Conservation (phyloP, 192 early-diverging fungal genomes). For the Coemansia javaensis region DNA sequence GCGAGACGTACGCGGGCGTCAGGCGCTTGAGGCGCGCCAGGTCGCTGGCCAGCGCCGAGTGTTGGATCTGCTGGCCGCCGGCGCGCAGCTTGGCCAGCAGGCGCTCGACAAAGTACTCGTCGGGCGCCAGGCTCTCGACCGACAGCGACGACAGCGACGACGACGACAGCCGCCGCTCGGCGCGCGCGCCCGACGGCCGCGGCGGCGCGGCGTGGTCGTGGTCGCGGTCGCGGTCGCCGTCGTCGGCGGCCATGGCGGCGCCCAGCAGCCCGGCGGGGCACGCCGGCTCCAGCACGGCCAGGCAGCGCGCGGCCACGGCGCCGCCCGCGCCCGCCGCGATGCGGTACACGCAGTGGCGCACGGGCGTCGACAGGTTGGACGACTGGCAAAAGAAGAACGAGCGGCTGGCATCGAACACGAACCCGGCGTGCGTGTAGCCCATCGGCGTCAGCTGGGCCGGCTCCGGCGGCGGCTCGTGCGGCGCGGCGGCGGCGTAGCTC, state of each 20-base stretch:
- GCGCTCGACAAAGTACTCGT: slow-evolving; percentile 13
- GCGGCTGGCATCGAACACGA: slow-evolving; percentile 10
- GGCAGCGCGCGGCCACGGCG: background rate
- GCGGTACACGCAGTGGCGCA: slow-evolving; percentile 10
- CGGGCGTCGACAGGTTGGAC: slow-evolving; percentile 11
- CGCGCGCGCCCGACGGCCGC: background rate
- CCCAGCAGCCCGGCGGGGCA: background rate
- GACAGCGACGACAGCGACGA: slow-evolving; percentile 3
- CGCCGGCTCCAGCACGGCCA: slow-evolving; percentile 1
- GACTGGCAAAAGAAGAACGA: slow-evolving; percentile 17
- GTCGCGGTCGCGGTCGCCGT: no score
- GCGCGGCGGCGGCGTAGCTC: background rate
- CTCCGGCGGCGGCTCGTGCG: background rate
- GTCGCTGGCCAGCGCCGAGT: slow-evolving; percentile 2
- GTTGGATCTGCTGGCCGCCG: slow-evolving; percentile 4
- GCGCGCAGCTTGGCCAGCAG: slow-evolving; percentile 7
- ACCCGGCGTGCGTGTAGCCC: slow-evolving; percentile 14
- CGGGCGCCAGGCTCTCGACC: slow-evolving; percentile 9
- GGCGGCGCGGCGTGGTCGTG: background rate
- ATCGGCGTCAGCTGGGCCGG: slow-evolving; percentile 6
- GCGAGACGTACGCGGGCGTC: slow-evolving; percentile 18
- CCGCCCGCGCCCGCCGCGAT: background rate
- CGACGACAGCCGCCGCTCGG: background rate
- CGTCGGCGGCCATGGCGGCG: no score
- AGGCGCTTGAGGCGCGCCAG: slow-evolving; percentile 9